phyloP scores from a whole-genome alignment of 2,329 filamentous ascomycete genomes.

The Aureobasidium mangrovei region DNA sequence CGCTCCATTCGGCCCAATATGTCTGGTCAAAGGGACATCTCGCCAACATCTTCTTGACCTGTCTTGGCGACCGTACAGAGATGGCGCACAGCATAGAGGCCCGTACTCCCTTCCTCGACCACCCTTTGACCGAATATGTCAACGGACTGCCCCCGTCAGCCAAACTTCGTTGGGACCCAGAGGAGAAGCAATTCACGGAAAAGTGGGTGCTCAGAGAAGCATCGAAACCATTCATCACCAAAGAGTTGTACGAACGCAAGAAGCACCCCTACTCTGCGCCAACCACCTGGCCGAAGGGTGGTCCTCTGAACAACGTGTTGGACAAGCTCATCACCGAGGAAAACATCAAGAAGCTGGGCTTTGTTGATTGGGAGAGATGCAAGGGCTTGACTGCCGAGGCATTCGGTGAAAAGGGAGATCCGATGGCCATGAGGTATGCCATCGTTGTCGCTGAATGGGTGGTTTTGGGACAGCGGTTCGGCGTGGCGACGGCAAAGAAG shows the following conservation, averaged over 20 bases:
- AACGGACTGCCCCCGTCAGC: constrained; percentile 30
- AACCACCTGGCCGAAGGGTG: constrained; percentile 31
- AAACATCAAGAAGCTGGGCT: constrained; percentile 23
- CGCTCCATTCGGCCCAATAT: constrained; percentile 32
- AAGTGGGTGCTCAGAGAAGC: constrained; percentile 46
- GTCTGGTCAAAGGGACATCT: constrained; percentile 31
- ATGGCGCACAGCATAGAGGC: constrained; percentile 37
- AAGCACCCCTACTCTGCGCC: constrained; percentile 46
- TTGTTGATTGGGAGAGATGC: constrained; percentile 20
- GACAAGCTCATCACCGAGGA: constrained; percentile 22
- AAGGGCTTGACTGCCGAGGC: constrained; percentile 30
- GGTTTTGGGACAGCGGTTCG: constrained; percentile 36
- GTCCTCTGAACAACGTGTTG: constrained; percentile 35
- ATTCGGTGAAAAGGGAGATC: constrained; percentile 29
- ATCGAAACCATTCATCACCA: constrained; percentile 41
- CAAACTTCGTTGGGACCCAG: constrained; percentile 28
- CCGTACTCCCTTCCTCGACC: constrained; percentile 35
- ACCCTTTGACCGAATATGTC: constrained; percentile 32
- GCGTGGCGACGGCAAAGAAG: constrained; percentile 29
- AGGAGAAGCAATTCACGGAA: constrained; percentile 29
- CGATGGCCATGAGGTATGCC: constrained; percentile 30
- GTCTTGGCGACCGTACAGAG: constrained; percentile 38
- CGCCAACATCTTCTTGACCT: constrained; percentile 33
- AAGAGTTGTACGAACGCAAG: constrained; percentile 42
- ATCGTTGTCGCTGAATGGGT: constrained; percentile 37